phyloP scores from a whole-genome alignment of 2,329 filamentous ascomycete species.

The Fusarium drepaniforme region DNA sequence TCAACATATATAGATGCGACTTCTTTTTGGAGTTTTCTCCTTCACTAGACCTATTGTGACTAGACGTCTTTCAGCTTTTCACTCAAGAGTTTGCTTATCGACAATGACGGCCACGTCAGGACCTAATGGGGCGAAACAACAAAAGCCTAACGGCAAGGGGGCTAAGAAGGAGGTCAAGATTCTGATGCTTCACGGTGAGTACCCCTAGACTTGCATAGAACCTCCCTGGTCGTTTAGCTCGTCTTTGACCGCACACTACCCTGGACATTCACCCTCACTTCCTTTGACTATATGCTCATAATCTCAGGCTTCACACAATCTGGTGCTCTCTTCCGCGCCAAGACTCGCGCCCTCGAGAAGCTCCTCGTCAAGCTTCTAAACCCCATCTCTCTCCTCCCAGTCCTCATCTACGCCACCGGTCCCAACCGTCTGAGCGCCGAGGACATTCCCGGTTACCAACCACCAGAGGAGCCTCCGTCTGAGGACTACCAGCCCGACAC shows the following conservation, averaged over 20 bases:
- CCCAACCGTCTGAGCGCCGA: constrained; percentile 72
- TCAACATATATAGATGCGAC: constrained; percentile 38
- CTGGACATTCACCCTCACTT: not conserved
- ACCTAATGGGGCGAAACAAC: constrained; percentile 34
- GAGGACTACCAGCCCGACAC: constrained; percentile 71
- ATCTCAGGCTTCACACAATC: constrained; percentile 87
- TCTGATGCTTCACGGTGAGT: constrained; percentile 80
- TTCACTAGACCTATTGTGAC: constrained; percentile 27
- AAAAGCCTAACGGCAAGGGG: constrained; percentile 49
- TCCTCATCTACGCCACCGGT: constrained; percentile 76
- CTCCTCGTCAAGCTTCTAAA: constrained; percentile 79
- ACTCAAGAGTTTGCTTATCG: constrained; percentile 21
- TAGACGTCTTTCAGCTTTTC: constrained; percentile 21
- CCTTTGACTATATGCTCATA: constrained; percentile 22
- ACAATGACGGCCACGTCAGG: constrained; percentile 43
- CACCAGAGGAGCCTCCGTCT: constrained; percentile 55
- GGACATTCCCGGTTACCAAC: constrained; percentile 78
- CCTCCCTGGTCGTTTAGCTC: not conserved
- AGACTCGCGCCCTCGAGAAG: constrained; percentile 90
- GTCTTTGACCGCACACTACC: not conserved
- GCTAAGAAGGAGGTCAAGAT: constrained; percentile 71
- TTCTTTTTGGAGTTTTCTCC: constrained; percentile 26
- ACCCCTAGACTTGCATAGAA: not conserved
- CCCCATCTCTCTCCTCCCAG: constrained; percentile 65
- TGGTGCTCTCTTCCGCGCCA: constrained; percentile 84